Evolutionary conservation across 768 basidiomycete species (phyloP).

Genomic region (Tylopilus rubrobrunneus): DNA sequence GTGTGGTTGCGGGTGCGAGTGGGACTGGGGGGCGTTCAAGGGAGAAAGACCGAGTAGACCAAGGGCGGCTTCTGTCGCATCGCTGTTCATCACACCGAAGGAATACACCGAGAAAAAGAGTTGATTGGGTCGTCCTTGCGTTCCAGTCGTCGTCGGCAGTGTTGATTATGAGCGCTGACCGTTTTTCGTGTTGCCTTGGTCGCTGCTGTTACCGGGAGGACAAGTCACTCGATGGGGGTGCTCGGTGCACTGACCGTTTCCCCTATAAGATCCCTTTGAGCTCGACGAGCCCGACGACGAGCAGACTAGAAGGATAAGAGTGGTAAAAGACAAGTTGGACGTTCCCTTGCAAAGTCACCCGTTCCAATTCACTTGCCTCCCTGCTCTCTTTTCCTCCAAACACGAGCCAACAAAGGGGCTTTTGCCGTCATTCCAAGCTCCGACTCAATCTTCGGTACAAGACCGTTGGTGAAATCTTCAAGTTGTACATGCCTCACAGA

Average conservation of each 20-base stretch:
- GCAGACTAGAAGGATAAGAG: slow-evolving; percentile 4
- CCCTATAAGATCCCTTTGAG: slow-evolving; percentile 4
- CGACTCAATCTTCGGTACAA: slow-evolving; percentile 9
- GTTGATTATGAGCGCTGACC: slow-evolving; percentile 12
- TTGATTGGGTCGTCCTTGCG: slow-evolving; percentile 3
- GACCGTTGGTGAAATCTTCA: too few relatives aligned
- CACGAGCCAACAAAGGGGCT: slow-evolving; percentile 27
- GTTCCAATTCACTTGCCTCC: slow-evolving; percentile 8
- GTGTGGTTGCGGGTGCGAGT: slow-evolving; percentile 25
- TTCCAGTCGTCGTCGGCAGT: slow-evolving; percentile 6
- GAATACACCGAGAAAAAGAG: slow-evolving; percentile 7
- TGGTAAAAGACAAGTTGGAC: slow-evolving; percentile 14
- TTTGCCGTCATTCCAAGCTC: slow-evolving; percentile 18
- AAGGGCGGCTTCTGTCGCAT: slow-evolving; percentile 58
- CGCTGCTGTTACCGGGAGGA: not conserved
- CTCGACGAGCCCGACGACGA: slow-evolving; percentile 18
- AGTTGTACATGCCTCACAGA: too few relatives aligned
- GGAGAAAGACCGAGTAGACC: slow-evolving; percentile 51
- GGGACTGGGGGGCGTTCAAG: slow-evolving; percentile 29
- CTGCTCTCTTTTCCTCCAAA: slow-evolving; percentile 22
- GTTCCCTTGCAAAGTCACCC: slow-evolving; percentile 20
- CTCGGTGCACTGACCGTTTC: slow-evolving; percentile 6
- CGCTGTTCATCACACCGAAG: slow-evolving; percentile 40
- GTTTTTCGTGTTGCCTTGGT: slow-evolving; percentile 19
- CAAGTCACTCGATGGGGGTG: slow-evolving; percentile 2